Conservation (phyloP, 805 yeast species). For the Isabelozyma pseudorhagii region DNA sequence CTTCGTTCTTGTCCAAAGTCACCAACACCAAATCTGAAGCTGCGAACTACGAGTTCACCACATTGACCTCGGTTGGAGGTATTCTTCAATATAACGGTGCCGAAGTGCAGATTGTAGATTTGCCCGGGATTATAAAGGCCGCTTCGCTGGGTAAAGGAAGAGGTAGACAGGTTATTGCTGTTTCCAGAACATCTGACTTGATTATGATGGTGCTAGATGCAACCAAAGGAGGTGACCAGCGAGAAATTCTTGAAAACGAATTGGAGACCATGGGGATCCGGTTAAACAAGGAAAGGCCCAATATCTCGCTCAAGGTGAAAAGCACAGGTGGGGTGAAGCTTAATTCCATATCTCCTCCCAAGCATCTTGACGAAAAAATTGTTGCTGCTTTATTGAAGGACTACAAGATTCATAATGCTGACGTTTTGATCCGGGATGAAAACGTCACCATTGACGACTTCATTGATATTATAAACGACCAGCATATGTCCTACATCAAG, state of each 20-base stretch:
- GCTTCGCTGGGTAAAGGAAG: constrained; percentile 97
- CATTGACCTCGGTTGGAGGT: constrained; percentile 95
- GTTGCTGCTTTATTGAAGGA: constrained; percentile 77
- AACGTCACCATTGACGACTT: constrained; percentile 86
- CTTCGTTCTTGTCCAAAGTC: constrained; percentile 82
- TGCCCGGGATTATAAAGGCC: constrained; percentile 96
- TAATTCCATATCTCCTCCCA: constrained; percentile 78
- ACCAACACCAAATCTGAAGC: constrained; percentile 94
- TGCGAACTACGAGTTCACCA: constrained; percentile 93
- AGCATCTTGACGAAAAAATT: constrained; percentile 75
- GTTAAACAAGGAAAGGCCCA: constrained; percentile 77
- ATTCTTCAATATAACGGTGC: constrained; percentile 94
- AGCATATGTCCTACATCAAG: constrained; percentile 82
- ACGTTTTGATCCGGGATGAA: constrained; percentile 85
- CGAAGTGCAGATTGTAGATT: constrained; percentile 93
- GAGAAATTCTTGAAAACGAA: constrained; percentile 82
- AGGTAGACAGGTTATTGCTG: constrained; percentile 94
- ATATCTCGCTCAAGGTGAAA: constrained; percentile 72
- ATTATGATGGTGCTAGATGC: constrained; percentile 94
- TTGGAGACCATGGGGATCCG: constrained; percentile 93
- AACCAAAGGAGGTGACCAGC: constrained; percentile 87
- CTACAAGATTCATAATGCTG: constrained; percentile 89
- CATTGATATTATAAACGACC: constrained; percentile 86
- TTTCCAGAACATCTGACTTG: constrained; percentile 92
- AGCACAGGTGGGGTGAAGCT: constrained; percentile 90